These are phyloP conservation scores for Cinnamomum micranthum DNA, from an alignment of 164 flowering plant species.

Conservation along the genomic window DNA sequence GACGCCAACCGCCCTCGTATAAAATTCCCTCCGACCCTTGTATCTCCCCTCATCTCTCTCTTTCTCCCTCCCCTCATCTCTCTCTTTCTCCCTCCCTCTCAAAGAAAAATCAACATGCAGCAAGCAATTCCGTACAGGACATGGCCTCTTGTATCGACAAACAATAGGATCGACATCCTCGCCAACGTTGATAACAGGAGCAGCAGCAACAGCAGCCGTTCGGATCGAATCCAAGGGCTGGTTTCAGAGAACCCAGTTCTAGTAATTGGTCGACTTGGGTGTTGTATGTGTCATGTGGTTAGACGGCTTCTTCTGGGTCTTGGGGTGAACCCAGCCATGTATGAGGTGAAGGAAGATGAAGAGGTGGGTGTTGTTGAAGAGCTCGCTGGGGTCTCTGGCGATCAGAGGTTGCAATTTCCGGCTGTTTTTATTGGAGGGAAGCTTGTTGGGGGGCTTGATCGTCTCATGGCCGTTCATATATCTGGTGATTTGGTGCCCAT, in stretches of 20 bases:
- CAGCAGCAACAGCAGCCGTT: background rate
- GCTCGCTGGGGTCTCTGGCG: conserved; percentile 9
- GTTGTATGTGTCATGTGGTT: conserved; percentile 85
- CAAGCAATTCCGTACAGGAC: conserved; percentile 54
- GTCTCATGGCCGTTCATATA: conserved; percentile 48
- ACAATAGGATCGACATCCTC: background rate
- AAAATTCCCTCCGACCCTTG: background rate
- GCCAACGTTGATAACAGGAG: background rate
- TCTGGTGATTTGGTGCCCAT: conserved; percentile 50
- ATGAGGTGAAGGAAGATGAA: conserved; percentile 59
- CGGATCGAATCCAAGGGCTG: conserved; percentile 17
- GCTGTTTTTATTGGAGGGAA: conserved; percentile 45
- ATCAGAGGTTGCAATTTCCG: conserved; percentile 27
- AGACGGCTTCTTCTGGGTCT: conserved; percentile 50
- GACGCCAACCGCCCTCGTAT: background rate
- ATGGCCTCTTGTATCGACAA: conserved; percentile 25
- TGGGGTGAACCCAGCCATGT: conserved; percentile 69
- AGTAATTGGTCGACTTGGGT: conserved; percentile 55
- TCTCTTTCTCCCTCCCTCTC: background rate
- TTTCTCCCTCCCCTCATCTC: background rate
- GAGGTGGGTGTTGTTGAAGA: conserved; percentile 30
- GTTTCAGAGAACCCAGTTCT: conserved; percentile 65
- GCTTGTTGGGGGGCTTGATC: conserved; percentile 48
- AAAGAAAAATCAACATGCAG: conserved; percentile 29
- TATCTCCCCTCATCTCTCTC: conserved; percentile 5